phyloP scores from a whole-genome alignment of 495 filamentous ascomycete genomes.

The Podospora fimiseda region DNA sequence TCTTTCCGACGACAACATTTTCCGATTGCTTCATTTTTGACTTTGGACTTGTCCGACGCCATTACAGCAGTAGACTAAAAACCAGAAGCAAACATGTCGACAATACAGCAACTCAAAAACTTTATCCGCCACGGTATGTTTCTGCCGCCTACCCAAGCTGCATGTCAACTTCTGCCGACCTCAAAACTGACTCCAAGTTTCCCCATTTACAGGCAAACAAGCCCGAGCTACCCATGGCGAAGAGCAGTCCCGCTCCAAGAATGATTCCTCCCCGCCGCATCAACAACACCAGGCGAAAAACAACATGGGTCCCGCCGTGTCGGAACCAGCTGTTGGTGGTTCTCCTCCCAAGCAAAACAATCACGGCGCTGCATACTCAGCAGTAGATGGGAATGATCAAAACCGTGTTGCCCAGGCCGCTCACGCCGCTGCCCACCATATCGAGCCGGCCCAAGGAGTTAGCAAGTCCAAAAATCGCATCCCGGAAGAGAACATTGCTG shows the following conservation, averaged over 20 bases:
- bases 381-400: constrained; percentile 49
- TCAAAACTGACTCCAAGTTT: constrained; percentile 25
- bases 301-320: constrained; percentile 16
- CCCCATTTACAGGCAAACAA: constrained; percentile 59
- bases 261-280: constrained; percentile 52
- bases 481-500: constrained; percentile 64
- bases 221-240: constrained; percentile 64
- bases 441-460: constrained; percentile 29
- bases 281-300: constrained; percentile 33
- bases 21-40: background rate
- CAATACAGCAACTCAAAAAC: constrained; percentile 80
- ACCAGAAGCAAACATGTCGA: constrained; percentile 52
- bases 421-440: constrained; percentile 50
- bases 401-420: constrained; percentile 62
- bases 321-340: constrained; percentile 22
- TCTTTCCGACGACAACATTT: too few relatives aligned
- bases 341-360: constrained; percentile 9
- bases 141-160: too few relatives aligned
- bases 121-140: constrained; percentile 91
- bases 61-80: background rate
- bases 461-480: constrained; percentile 45
- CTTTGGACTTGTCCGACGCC: too few relatives aligned
- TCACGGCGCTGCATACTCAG: constrained; percentile 46
- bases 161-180: background rate
- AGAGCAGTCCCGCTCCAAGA: constrained; percentile 40